Conservation (phyloP, 208 protist genomes). For the Leishmania amazonensis region DNA sequence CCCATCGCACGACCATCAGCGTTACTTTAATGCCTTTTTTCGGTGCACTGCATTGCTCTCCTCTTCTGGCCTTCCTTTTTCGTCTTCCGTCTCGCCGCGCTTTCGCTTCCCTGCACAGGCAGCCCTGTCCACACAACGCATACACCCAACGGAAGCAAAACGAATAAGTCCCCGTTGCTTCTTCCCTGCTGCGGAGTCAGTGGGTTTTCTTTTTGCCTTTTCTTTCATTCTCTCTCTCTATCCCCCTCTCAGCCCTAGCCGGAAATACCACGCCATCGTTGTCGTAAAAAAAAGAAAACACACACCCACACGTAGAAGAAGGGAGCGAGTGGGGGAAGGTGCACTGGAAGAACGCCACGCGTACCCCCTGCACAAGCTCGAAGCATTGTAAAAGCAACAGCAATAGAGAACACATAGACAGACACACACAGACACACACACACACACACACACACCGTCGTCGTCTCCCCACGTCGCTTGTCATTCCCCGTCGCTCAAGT, state of each 20-base stretch:
- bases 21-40: not conserved
- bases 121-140: not conserved
- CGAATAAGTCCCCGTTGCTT: not conserved
- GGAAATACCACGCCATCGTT: not conserved
- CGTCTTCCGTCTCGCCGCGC: not conserved
- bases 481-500: not conserved
- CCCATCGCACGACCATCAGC: not conserved
- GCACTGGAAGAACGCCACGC: not conserved
- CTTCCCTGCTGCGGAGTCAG: not conserved
- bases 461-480: not conserved
- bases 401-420: not conserved
- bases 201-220: not conserved
- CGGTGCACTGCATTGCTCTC: not conserved
- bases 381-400: no score
- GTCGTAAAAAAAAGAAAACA: not conserved
- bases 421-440: not conserved
- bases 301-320: not conserved
- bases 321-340: not conserved
- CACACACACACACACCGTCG: not conserved
- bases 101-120: not conserved
- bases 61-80: not conserved
- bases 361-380: not conserved
- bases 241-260: not conserved
- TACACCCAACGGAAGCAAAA: not conserved
- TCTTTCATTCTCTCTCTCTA: not conserved